Percentiles rank a stretch among this genome's conserved stretches.
These are phyloP conservation scores for Adenanthera pavonina DNA, from an alignment of 306 rosid species.

Conservation along the genomic window DNA sequence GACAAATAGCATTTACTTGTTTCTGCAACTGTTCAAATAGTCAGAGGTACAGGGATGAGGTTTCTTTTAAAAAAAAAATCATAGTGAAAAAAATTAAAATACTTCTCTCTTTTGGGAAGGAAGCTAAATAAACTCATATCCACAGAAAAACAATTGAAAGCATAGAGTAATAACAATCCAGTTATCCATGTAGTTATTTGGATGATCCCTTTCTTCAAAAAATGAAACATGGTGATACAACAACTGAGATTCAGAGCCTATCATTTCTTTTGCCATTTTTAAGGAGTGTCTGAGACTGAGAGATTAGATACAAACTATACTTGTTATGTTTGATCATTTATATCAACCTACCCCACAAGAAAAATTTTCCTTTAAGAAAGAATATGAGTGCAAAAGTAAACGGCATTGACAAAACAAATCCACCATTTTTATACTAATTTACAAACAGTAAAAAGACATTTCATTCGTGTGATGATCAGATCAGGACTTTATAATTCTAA, in stretches of 20 bases:
- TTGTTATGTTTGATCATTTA: background rate
- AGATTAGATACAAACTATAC: background rate
- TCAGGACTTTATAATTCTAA: slow-evolving; percentile 18
- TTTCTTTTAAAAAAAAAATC: background rate
- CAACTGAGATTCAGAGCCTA: background rate
- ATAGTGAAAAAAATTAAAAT: background rate
- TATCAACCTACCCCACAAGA: background rate
- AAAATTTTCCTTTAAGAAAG: background rate
- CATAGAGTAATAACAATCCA: background rate
- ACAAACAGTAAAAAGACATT: slow-evolving; percentile 13
- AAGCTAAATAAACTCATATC: background rate
- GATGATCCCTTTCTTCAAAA: background rate
- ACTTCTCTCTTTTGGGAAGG: background rate
- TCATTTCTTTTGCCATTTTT: background rate
- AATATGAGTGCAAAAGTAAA: background rate
- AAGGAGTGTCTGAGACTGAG: background rate
- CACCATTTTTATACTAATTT: slow-evolving; percentile 24
- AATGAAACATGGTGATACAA: background rate
- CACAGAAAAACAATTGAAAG: background rate
- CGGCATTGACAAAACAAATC: slow-evolving; percentile 9
- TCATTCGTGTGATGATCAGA: slow-evolving; percentile 27
- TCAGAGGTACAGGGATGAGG: background rate
- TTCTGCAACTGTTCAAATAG: background rate
- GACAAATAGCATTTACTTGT: background rate
- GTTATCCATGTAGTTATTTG: background rate